Evolutionary conservation across 2,329 filamentous ascomycete genomes (phyloP), one percentile per base, ranked within the genome.

Genomic region (Septoria linicola): DNA sequence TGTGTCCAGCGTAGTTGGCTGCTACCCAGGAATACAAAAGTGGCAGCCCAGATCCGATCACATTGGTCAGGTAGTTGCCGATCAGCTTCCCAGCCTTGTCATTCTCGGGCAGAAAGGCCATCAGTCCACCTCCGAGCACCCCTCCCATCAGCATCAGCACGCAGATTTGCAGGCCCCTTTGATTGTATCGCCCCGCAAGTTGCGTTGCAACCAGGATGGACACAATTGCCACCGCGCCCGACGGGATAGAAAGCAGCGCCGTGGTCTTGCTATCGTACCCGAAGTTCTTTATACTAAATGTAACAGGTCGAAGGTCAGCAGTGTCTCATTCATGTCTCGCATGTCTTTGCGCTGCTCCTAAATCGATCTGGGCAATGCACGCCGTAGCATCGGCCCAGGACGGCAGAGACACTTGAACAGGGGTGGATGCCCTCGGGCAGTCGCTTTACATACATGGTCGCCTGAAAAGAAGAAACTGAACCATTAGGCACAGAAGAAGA

Each of bases 1-100:
- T 89, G 59, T 87, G 84, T 0, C 86, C 86, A 19, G 82, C 86
- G 16, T 87, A 75, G 61, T 89, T 72, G 2, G 65, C 65, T 2
- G 64, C 61, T 2, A 67, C 58, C 63, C 70, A 72, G 5, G 57
- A 59, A 7, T 61, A 72, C 27, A 73, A 50, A 3, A 74, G 55
- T 4, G 69, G 66, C 4, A 73, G 53, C 8, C 65, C 65, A 1
- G 71, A 65, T 4, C 70, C 68, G 41, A 73, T 68, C 8, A 64
- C 60, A 40, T 73, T 71, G 42, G 68, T 68, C 11, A 73, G 58
- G 44, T 73, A 74, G 41, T 70, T 70, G 0, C 70, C 71, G 4
- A 69, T 65, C 27, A 73, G 58, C 36, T 63, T 68, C 2, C 78
- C 79, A 0, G 71, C 64, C 27, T 70, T 72, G 59, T 80, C 76